Evolutionary conservation across 352 stramenopile genomes (phyloP).

Genomic region (Phytophthora pisi): DNA sequence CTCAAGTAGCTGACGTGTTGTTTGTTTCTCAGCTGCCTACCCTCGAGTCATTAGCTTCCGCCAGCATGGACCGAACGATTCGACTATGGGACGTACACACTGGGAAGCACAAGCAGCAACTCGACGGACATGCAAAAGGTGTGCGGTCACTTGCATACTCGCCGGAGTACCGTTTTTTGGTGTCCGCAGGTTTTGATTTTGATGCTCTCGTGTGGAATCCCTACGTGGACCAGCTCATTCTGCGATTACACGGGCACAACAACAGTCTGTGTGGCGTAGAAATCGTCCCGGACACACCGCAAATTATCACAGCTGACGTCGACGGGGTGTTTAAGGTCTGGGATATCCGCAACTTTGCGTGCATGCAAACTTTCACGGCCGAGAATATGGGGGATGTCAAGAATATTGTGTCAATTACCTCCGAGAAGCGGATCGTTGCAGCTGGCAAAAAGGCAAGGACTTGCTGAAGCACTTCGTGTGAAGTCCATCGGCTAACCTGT

Average conservation of each 20-base stretch:
- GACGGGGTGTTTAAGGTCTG: slow-evolving; percentile 89
- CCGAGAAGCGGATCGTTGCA: slow-evolving; percentile 78
- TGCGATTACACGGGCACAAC: slow-evolving; percentile 86
- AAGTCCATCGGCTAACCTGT: slow-evolving; percentile 1
- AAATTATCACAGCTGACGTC: slow-evolving; percentile 88
- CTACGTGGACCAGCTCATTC: slow-evolving; percentile 89
- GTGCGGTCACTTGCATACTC: slow-evolving; percentile 83
- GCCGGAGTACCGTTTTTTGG: slow-evolving; percentile 85
- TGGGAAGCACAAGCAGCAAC: slow-evolving; percentile 83
- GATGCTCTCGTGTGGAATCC: slow-evolving; percentile 91
- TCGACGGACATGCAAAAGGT: slow-evolving; percentile 86
- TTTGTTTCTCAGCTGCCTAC: slow-evolving; percentile 54
- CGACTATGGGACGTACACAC: slow-evolving; percentile 90
- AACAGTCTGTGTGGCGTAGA: slow-evolving; percentile 87
- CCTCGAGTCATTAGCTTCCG: slow-evolving; percentile 82
- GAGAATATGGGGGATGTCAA: slow-evolving; percentile 78
- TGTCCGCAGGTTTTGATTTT: slow-evolving; percentile 89
- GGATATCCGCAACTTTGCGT: slow-evolving; percentile 91
- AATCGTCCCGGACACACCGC: slow-evolving; percentile 84
- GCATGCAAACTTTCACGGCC: slow-evolving; percentile 87
- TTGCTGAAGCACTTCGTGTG: slow-evolving; percentile 1
- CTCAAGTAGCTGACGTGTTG: not conserved
- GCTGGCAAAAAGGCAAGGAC: slow-evolving; percentile 66
- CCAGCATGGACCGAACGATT: slow-evolving; percentile 90
- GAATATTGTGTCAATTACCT: slow-evolving; percentile 70